phyloP scores from a whole-genome alignment of 805 yeast species.

The Saturnispora serradocipensis region DNA sequence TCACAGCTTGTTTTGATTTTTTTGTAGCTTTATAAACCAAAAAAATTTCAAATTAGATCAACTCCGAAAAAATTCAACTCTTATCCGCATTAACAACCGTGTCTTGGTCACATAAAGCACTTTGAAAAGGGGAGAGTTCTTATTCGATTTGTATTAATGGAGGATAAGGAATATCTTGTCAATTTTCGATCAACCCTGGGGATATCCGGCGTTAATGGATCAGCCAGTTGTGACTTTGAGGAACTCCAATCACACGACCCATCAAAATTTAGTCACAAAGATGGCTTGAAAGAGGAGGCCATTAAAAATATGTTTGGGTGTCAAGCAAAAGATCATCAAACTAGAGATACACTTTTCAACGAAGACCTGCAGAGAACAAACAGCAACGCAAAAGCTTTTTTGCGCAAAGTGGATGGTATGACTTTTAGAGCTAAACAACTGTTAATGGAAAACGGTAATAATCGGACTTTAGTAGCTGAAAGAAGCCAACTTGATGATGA shows the following conservation, averaged over 20 bases:
- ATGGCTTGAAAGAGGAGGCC: not conserved
- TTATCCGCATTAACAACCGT: conserved; percentile 6
- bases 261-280: not conserved
- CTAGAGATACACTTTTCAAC: not conserved
- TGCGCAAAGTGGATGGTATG: not conserved
- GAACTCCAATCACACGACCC: not conserved
- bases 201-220: not conserved
- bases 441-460: not conserved
- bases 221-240: not conserved
- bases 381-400: not conserved
- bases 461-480: not conserved
- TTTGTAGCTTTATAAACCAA: not conserved
- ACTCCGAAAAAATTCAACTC: not conserved
- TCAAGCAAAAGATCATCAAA: not conserved
- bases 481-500: not conserved
- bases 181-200: not conserved
- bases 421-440: not conserved
- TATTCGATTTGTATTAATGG: not conserved
- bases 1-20: not conserved
- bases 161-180: not conserved
- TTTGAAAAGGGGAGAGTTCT: not conserved
- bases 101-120: not conserved
- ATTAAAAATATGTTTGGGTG: not conserved
- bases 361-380: not conserved
- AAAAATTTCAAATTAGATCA: not conserved